Evolutionary conservation across 768 basidiomycete species (phyloP).

Genomic region (Pisolithus marmoratus): DNA sequence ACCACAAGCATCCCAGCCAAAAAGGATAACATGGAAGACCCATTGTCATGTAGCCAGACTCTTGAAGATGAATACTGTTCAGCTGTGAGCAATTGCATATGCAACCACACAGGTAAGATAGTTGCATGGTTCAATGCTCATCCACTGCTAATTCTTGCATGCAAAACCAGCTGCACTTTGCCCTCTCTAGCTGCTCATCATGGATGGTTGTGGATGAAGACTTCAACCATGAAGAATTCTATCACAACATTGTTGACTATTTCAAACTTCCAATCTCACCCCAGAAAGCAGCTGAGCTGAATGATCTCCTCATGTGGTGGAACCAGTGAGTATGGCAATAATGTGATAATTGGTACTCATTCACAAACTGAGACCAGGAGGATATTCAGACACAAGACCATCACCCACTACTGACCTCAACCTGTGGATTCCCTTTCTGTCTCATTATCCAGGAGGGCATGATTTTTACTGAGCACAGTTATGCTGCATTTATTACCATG

Average conservation of each 20-base stretch:
- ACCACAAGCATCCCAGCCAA: not conserved
- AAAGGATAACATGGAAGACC: not conserved
- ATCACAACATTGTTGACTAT: constrained; percentile 11
- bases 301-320: constrained; percentile 10
- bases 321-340: constrained; percentile 2
- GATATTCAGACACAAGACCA: too few species aligned
- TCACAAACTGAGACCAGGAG: too few species aligned
- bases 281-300: not conserved
- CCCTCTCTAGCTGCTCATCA: constrained; percentile 2
- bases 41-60: constrained; percentile 4
- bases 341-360: too few species aligned
- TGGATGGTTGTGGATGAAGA: constrained; percentile 5
- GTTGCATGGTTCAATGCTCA: not conserved
- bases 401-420: too few species aligned
- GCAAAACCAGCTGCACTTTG: constrained; percentile 10
- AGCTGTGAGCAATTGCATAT: constrained; percentile 20
- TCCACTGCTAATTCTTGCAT: not conserved
- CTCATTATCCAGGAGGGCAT: too few species aligned
- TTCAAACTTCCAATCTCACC: constrained; percentile 6
- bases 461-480: too few species aligned
- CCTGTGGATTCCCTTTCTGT: too few species aligned
- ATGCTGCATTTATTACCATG: too few species aligned
- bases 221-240: constrained; percentile 10
- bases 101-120: constrained; percentile 18
- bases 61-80: constrained; percentile 7